Evolutionary conservation across 2,329 filamentous ascomycete genomes (phyloP).

Genomic region (Furcasterigmium sp.): DNA sequence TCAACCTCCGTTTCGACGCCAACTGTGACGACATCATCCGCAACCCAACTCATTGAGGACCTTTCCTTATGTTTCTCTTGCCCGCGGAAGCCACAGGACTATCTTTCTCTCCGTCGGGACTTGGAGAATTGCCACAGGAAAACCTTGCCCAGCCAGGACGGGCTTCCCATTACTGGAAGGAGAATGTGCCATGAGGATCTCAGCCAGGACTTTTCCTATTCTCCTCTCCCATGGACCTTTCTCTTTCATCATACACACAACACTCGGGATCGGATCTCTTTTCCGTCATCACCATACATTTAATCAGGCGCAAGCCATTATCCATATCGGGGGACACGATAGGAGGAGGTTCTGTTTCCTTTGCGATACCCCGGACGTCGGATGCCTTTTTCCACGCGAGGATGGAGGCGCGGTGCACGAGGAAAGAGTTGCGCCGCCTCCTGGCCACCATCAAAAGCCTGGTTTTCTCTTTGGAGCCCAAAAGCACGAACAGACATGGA

Average conservation of each 20-base stretch:
- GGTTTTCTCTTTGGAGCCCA: neutral
- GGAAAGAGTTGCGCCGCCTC: too few relatives aligned
- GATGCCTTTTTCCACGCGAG: neutral
- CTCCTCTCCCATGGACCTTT: slow-evolving; percentile 5
- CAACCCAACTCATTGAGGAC: slow-evolving; percentile 47
- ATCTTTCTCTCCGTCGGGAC: neutral
- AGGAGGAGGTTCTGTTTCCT: slow-evolving; percentile 10
- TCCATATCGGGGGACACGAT: slow-evolving; percentile 7
- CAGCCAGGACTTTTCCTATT: slow-evolving; percentile 8
- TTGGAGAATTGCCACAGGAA: neutral
- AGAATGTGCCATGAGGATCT: slow-evolving; percentile 12
- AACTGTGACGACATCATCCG: slow-evolving; percentile 88
- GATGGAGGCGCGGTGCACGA: slow-evolving; percentile 1
- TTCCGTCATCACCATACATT: slow-evolving; percentile 10
- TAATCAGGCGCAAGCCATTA: slow-evolving; percentile 12
- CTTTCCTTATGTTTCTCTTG: slow-evolving; percentile 1
- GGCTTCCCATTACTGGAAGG: slow-evolving; percentile 1
- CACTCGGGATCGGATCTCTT: slow-evolving; percentile 10
- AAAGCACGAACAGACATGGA: slow-evolving; percentile 7
- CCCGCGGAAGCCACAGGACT: slow-evolving; percentile 1
- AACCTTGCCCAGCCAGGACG: neutral
- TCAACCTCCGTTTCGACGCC: slow-evolving; percentile 90
- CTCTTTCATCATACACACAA: slow-evolving; percentile 5
- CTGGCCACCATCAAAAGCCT: too few relatives aligned
- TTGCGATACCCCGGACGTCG: slow-evolving; percentile 11